Evolutionary conservation across 306 rosid species (phyloP).

Genomic region (Arachis hypogaea): DNA sequence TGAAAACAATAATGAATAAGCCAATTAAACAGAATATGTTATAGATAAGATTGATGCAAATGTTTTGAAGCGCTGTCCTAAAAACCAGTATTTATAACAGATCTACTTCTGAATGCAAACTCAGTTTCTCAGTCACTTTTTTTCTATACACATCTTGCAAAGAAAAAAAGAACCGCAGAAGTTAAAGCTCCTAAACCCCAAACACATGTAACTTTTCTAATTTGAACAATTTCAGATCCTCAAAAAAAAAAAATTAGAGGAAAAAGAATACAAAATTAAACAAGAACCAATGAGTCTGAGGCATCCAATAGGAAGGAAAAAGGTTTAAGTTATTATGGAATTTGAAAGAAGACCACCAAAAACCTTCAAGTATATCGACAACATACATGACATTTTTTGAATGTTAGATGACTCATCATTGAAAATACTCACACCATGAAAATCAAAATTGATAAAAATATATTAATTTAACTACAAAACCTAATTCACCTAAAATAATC

Average conservation of each 20-base stretch:
- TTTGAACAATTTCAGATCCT: background rate
- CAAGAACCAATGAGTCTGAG: background rate
- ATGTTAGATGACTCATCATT: too few relatives aligned
- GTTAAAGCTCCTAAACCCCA: background rate
- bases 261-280: background rate
- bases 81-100: constrained; percentile 79
- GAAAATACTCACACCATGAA: too few relatives aligned
- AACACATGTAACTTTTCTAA: background rate
- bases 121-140: constrained; percentile 59
- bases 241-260: background rate
- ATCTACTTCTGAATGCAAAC: constrained; percentile 67
- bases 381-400: too few relatives aligned
- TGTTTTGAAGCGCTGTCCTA: constrained; percentile 58
- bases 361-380: too few relatives aligned
- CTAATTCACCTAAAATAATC: too few relatives aligned
- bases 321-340: too few relatives aligned
- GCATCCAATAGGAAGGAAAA: too few relatives aligned
- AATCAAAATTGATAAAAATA: too few relatives aligned
- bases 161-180: background rate
- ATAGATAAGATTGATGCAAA: constrained; percentile 8
- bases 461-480: too few relatives aligned
- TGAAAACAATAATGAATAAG: background rate
- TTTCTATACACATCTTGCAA: constrained; percentile 62
- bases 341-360: too few relatives aligned
- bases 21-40: constrained; percentile 32